Evolutionary conservation across 306 rosid species (phyloP), one percentile per base, ranked within the genome.

Genomic region (Citrullus colocynthis): DNA sequence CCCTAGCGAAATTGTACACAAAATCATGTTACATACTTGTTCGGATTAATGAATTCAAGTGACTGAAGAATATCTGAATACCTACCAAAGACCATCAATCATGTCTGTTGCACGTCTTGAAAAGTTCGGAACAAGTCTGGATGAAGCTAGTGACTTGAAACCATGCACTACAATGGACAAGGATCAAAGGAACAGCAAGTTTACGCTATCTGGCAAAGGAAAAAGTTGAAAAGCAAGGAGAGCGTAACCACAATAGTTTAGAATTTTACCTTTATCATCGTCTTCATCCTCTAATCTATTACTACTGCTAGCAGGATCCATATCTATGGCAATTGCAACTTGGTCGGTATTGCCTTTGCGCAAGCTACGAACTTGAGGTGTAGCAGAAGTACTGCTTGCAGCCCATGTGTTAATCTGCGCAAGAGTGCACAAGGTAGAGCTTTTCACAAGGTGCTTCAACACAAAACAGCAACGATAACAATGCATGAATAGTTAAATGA

Each of bases 321-420:
- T 80, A 86, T 92, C 99, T 79, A 95, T 87, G 51, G 99, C 97
- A 84, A 95, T 87, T 79, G 99, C 92, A 81, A 95, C 86, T 86
- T 95, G 96, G 61, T 95, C 97, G 49, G 42, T 91, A 79, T 87
- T 95, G 81, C 89, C 96, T 83, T 95, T 95, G 78, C 98, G 99
- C 80, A 92, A 85, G 90, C 99, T 92, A 73, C 97, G 99, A 55
- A 95, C 99, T 89, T 89, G 99, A 74, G 99, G 88, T 37, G 97
- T 79, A 65, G 84, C 71, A 69, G 93, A 88, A 58, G 92, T 75
- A 39, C 93, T 93, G 54, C 89, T 76, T 39, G 82, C 78, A 7
- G 83, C 86, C 99, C 97, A 84, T 45, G 87, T 89, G 75, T 87
- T 92, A 49, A 80, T 74, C 99, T 95, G 83, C 81, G 66, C 1